A percentile compares a stretch with the other conserved stretches of the same genome.
phyloP scores from a whole-genome alignment of 2,329 filamentous ascomycete genomes.

The Cryphonectria parasitica region DNA sequence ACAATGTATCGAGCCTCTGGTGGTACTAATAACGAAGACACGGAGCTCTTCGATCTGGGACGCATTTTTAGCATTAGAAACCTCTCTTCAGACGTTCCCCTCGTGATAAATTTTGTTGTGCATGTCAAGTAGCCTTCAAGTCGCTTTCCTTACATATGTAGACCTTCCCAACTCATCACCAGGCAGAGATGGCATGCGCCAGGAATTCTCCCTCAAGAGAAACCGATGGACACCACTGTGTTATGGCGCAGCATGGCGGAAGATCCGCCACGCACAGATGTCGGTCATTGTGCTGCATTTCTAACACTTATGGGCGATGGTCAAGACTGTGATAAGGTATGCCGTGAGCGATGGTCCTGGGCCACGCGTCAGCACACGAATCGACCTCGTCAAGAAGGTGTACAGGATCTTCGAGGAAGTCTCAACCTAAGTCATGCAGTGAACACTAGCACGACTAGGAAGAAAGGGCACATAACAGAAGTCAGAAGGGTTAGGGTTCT shows the following conservation, averaged over 20 bases:
- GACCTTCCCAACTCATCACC: neutral
- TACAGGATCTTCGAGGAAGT: too few species aligned
- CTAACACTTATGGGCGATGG: neutral
- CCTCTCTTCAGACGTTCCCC: too few species aligned
- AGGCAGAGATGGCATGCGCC: neutral
- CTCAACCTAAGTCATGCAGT: neutral
- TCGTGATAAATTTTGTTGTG: too few species aligned
- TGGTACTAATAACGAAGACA: too few species aligned
- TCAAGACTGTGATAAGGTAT: neutral
- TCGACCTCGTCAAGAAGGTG: neutral
- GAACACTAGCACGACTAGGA: too few species aligned
- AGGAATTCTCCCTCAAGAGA: neutral
- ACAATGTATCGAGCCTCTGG: too few species aligned
- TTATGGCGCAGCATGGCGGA: neutral
- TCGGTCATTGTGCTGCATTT: neutral
- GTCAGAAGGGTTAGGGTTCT: neutral
- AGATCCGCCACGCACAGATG: neutral
- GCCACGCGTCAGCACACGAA: neutral
- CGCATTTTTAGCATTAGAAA: too few species aligned
- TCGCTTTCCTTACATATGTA: too few species aligned
- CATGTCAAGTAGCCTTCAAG: neutral
- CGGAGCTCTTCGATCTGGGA: too few species aligned
- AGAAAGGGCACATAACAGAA: neutral
- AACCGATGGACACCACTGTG: neutral
- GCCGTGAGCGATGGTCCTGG: neutral